Evolutionary conservation across 306 rosid genomes (phyloP), one percentile per base, ranked within the genome.

Genomic region (Herpetospermum pedunculosum): DNA sequence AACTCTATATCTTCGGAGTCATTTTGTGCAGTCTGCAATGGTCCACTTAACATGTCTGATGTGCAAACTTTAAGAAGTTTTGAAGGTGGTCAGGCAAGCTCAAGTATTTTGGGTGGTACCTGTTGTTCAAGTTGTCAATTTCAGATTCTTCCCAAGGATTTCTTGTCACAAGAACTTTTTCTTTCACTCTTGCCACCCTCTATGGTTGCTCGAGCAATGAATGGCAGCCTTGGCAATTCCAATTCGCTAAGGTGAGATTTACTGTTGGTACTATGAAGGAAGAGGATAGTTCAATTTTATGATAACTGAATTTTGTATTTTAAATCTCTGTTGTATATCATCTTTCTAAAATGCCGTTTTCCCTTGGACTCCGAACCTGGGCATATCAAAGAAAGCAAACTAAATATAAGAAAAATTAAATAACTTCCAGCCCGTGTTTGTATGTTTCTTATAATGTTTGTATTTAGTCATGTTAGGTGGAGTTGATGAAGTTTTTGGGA

Each of bases 41-140:
- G 92, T 74, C 98, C 97, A 57, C 89, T 91, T 6, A 81, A 85
- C 81, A 83, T 78, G 82, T 84, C 94, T 75, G 97, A 93, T 75
- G 73, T 83, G 77, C 79, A 70, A 76, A 85, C 84, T 58, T 35
- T 74, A 73, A 79, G 78, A 70, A 78, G 81, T 71, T 77, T 38
- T 25, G 82, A 67, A 44, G 82, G 38, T 23, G 12, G 71, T 72
- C 72, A 16, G 38, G 77, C 47, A 71, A 76, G 59, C 47, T 78
- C 88, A 25, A 80, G 77, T 43, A 19, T 63, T 65, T 88, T 87
- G 74, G 28, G 57, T 29, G 77, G 75, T 53, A 76, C 79, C 40
- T 87, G 90, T 89, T 91, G 97, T 86, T 87, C 86, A 3, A 89
- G 97, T 88, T 89, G 96, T 85, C 82, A 43, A 73, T 91, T 87